Evolutionary conservation across 257 asterid species (phyloP).

Genomic region (Fraxinus quadrangulata): DNA sequence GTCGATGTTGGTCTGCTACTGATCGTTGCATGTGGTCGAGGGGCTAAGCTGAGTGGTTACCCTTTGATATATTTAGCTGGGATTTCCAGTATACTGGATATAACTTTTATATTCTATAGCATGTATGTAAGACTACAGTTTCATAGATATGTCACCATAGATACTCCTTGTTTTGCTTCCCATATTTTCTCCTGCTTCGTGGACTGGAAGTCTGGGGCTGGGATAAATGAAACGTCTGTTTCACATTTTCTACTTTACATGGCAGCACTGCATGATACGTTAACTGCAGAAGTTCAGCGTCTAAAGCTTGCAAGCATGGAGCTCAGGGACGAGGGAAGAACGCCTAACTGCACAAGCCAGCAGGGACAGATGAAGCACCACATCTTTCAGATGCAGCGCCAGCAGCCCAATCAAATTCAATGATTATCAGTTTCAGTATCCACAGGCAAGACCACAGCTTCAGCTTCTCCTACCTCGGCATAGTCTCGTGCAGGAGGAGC

Average conservation of each 20-base stretch:
- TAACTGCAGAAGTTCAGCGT: conserved; percentile 74
- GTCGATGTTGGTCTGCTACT: too few relatives aligned
- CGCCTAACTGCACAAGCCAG: conserved; percentile 38
- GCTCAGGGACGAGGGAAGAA: conserved; percentile 53
- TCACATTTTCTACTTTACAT: conserved; percentile 1
- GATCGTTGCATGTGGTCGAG: too few relatives aligned
- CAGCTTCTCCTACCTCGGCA: conserved; percentile 50
- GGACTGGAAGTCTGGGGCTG: too few relatives aligned
- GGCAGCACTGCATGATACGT: conserved; percentile 74
- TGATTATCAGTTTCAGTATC: conserved; percentile 42
- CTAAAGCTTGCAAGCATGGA: conserved; percentile 53
- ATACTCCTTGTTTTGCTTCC: too few relatives aligned
- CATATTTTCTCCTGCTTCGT: too few relatives aligned
- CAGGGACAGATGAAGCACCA: conserved; percentile 52
- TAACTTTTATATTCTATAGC: too few relatives aligned
- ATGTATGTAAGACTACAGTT: too few relatives aligned
- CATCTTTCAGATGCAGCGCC: conserved; percentile 46
- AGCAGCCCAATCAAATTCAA: conserved; percentile 46
- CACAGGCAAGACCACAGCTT: conserved; percentile 33
- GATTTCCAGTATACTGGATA: too few relatives aligned
- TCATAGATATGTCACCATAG: too few relatives aligned
- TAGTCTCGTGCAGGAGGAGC: conserved; percentile 23
- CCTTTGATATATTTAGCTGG: too few relatives aligned
- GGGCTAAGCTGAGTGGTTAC: too few relatives aligned
- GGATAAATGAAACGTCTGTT: too few relatives aligned